Percentiles rank a stretch among this genome's conserved stretches.
phyloP scores from a whole-genome alignment of 345 rosid genomes.

The Jatropha curcas region DNA sequence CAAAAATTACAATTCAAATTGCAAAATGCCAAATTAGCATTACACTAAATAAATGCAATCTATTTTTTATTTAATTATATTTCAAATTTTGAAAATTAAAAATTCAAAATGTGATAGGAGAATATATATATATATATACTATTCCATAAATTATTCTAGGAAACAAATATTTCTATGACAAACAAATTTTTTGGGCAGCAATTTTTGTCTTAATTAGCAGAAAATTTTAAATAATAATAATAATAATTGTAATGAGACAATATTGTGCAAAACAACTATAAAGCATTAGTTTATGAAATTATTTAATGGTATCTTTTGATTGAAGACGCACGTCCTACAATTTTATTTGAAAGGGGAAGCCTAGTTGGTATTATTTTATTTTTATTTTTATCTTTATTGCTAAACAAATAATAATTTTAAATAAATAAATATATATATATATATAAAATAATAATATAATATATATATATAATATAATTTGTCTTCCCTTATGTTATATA shows the following conservation, averaged over 20 bases:
- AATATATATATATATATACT: too few species aligned
- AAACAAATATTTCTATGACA: background rate
- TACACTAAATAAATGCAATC: too few species aligned
- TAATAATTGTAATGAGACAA: background rate
- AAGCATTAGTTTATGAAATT: background rate
- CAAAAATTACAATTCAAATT: too few species aligned
- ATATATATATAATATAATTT: too few species aligned
- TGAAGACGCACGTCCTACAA: background rate
- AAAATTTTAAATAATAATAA: background rate
- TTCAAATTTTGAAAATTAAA: too few species aligned
- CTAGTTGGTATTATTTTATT: background rate
- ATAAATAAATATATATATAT: too few species aligned
- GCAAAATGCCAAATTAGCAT: too few species aligned
- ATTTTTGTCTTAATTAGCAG: background rate
- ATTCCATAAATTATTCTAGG: too few species aligned
- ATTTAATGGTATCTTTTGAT: background rate
- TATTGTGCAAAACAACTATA: constrained; percentile 1
- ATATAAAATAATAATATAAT: too few species aligned
- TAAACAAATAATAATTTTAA: background rate
- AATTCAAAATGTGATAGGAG: too few species aligned
- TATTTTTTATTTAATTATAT: too few species aligned
- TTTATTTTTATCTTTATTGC: background rate
- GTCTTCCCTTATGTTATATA: too few species aligned
- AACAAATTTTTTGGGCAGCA: background rate
- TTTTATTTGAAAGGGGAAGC: background rate